Conservation (phyloP, 2,329 filamentous ascomycete species). For the Paraphoma chrysanthemicola region DNA sequence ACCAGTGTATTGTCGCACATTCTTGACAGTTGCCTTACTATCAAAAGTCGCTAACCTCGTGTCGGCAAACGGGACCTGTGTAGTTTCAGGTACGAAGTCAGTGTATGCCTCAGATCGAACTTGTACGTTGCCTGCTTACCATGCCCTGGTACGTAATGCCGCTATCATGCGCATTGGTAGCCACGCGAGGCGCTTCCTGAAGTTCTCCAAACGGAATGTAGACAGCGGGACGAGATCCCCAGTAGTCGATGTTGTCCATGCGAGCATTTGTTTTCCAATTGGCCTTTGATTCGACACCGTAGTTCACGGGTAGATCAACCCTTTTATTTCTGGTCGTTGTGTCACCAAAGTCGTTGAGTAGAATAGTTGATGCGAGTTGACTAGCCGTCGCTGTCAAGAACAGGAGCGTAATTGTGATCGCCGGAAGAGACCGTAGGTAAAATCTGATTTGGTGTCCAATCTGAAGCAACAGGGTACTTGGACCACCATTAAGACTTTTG, state of each 20-base stretch:
- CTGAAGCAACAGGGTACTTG: background rate
- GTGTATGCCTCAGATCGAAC: no score
- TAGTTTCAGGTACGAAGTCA: no score
- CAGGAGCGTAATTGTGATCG: background rate
- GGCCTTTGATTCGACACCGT: no score
- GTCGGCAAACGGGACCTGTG: no score
- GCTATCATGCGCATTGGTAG: background rate
- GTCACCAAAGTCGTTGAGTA: background rate
- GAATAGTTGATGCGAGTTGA: background rate
- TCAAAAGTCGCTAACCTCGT: no score
- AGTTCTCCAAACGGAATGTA: background rate
- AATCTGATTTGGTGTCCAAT: background rate
- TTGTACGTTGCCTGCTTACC: background rate
- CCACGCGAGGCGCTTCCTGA: background rate
- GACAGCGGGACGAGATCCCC: background rate
- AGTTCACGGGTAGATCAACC: no score
- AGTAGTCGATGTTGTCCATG: background rate
- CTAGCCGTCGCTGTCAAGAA: background rate
- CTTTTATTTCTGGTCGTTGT: no score
- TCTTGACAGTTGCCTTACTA: background rate
- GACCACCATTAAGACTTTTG: background rate
- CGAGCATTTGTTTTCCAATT: background rate
- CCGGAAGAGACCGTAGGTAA: background rate
- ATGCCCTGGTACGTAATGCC: background rate
- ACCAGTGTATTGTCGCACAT: background rate